These are phyloP conservation scores for Abelmoschus esculentus DNA, from an alignment of 345 rosid species.

Conservation along the genomic window DNA sequence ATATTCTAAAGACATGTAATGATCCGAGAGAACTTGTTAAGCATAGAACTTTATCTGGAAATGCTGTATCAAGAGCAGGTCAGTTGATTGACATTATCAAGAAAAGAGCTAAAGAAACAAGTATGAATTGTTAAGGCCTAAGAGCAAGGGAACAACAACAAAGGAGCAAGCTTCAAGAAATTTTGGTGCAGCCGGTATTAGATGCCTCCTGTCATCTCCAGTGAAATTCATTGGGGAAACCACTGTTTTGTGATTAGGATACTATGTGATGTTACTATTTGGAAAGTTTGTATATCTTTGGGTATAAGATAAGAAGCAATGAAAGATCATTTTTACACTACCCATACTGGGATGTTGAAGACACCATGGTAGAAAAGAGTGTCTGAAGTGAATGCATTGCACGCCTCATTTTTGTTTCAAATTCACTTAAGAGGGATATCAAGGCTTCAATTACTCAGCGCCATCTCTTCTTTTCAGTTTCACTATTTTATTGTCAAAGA, in stretches of 20 bases:
- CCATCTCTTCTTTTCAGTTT: not conserved
- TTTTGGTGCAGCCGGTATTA: not conserved
- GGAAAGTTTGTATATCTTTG: not conserved
- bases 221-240: not conserved
- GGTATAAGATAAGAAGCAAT: too few relatives aligned
- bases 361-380: not conserved
- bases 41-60: slow-evolving; percentile 31
- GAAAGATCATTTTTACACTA: not conserved
- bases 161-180: not conserved
- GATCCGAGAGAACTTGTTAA: slow-evolving; percentile 53
- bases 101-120: slow-evolving; percentile 15
- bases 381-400: not conserved
- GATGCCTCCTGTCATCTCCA: not conserved
- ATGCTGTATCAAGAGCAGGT: slow-evolving; percentile 20
- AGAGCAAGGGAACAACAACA: not conserved
- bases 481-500: not conserved
- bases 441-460: not conserved
- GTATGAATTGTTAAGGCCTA: not conserved
- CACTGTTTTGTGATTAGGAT: not conserved
- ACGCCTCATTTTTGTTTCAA: not conserved
- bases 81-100: slow-evolving; percentile 20
- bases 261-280: not conserved
- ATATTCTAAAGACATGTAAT: slow-evolving; percentile 53
- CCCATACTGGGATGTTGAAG: not conserved
- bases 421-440: not conserved